phyloP scores from a whole-genome alignment of 169 alveolate species.

The Cryptosporidium xiaoi region DNA sequence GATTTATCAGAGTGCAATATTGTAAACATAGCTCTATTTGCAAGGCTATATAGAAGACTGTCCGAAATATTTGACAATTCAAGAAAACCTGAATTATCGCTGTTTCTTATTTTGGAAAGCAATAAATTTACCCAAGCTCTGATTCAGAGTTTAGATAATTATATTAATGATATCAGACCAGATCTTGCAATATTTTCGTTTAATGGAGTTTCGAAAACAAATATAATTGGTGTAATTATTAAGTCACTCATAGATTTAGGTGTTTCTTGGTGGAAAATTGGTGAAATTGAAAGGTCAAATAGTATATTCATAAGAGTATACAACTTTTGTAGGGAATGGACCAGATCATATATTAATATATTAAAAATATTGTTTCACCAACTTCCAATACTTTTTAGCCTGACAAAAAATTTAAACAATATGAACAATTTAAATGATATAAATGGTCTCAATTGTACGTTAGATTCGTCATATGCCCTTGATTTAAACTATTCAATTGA shows the following conservation, averaged over 20 bases:
- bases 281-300: conserved; percentile 58
- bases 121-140: conserved; percentile 6
- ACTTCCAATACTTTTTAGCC: conserved; percentile 13
- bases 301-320: background rate
- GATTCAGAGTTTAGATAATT: background rate
- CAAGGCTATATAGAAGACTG: conserved; percentile 18
- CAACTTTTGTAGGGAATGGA: conserved; percentile 36
- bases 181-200: background rate
- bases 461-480: no score
- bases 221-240: background rate
- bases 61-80: conserved; percentile 7
- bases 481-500: no score
- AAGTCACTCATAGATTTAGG: background rate
- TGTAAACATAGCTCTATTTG: background rate
- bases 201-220: background rate
- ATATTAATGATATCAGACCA: background rate
- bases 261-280: conserved; percentile 45
- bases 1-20: background rate
- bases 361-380: conserved; percentile 8
- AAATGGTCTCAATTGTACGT: no score
- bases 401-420: background rate
- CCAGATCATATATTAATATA: conserved; percentile 6
- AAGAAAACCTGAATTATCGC: conserved; percentile 25
- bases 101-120: conserved; percentile 27
- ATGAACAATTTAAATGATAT: no score